Evolutionary conservation across 352 stramenopile species (phyloP).

Genomic region (Phytophthora parvispora): DNA sequence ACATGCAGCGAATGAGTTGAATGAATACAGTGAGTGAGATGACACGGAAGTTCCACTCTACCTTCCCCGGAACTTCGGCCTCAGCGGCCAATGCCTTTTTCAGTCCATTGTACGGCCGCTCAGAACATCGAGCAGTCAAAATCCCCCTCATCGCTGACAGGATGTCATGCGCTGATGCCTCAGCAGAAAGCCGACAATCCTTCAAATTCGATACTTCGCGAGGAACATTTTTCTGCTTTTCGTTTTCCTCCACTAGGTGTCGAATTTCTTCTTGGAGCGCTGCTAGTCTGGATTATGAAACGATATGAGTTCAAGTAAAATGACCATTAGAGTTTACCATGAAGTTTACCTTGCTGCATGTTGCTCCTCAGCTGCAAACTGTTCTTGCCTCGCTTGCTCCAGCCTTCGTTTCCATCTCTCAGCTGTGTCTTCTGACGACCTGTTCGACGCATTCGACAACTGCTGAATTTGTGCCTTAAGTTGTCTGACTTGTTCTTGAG

Average conservation of each 20-base stretch:
- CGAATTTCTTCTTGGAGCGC: conserved; percentile 40
- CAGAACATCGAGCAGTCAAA: conserved; percentile 57
- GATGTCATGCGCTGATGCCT: conserved; percentile 72
- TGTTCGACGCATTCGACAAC: conserved; percentile 17
- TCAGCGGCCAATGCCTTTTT: conserved; percentile 83
- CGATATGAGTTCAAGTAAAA: not conserved
- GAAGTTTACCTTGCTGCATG: conserved; percentile 53
- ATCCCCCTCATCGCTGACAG: conserved; percentile 80
- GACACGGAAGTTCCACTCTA: conserved; percentile 15
- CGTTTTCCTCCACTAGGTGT: conserved; percentile 26
- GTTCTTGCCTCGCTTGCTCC: conserved; percentile 60
- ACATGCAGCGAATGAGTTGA: too few relatives aligned
- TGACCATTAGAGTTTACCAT: not conserved
- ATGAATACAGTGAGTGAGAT: too few relatives aligned
- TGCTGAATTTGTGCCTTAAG: conserved; percentile 62
- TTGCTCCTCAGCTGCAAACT: conserved; percentile 50
- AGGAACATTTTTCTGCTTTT: conserved; percentile 27
- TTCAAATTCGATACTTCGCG: conserved; percentile 54
- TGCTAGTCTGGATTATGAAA: conserved; percentile 25
- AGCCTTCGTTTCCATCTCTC: conserved; percentile 66
- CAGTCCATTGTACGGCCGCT: conserved; percentile 80
- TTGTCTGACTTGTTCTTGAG: conserved; percentile 57
- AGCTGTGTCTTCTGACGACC: conserved; percentile 39
- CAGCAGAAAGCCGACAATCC: conserved; percentile 48
- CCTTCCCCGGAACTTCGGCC: conserved; percentile 77